Percentiles rank a stretch among this genome's conserved stretches.
phyloP scores from a whole-genome alignment of 192 early-diverging fungal genomes.

The Backusella morwellensis region DNA sequence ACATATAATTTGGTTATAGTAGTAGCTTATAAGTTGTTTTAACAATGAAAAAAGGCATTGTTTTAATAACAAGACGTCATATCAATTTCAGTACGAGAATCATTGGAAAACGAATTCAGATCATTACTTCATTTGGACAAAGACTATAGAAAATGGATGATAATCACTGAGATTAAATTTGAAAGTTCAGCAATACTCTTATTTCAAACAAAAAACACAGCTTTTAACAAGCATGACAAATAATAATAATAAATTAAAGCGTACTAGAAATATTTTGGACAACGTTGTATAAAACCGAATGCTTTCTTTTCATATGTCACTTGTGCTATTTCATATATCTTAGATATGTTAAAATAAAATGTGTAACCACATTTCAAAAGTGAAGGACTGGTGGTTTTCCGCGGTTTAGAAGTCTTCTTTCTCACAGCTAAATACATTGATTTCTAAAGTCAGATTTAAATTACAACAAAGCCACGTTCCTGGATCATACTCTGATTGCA shows the following conservation, averaged over 20 bases:
- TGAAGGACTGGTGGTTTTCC: neutral
- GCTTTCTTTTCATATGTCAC: neutral
- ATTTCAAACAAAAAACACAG: neutral
- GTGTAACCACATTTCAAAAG: neutral
- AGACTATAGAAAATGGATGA: neutral
- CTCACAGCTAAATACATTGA: neutral
- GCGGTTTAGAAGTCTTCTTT: neutral
- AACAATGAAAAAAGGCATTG: neutral
- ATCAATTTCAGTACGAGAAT: neutral
- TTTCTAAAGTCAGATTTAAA: conserved; percentile 1
- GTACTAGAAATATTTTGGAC: neutral
- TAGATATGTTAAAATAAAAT: neutral
- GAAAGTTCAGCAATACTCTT: neutral
- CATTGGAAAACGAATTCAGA: neutral
- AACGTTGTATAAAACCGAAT: neutral
- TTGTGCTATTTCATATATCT: neutral
- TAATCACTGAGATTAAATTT: neutral
- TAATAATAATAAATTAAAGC: neutral
- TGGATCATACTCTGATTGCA: neutral
- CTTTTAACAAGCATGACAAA: neutral
- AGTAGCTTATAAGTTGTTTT: neutral
- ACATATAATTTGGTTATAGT: neutral
- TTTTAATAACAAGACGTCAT: neutral
- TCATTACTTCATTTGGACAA: neutral
- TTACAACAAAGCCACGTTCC: neutral